Conservation (phyloP, 164 flowering plant genomes). For the Chimonanthus praecox region DNA sequence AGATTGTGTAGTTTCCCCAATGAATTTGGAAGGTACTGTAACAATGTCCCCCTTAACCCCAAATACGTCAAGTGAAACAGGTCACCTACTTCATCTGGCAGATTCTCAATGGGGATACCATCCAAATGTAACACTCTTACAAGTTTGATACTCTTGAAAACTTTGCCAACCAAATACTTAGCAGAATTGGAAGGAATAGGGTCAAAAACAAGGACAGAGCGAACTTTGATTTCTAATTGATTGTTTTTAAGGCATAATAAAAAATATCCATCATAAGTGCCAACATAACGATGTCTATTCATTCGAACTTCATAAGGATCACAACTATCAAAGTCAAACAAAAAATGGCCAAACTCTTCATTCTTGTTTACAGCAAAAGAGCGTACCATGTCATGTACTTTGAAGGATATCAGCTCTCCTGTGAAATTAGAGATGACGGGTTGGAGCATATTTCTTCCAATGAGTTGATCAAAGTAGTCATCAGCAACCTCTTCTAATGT, state of each 20-base stretch:
- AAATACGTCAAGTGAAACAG: slow-evolving; percentile 31
- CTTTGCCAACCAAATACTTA: slow-evolving; percentile 5
- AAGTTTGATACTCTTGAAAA: slow-evolving; percentile 15
- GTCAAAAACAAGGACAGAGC: slow-evolving; percentile 26
- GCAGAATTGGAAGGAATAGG: slow-evolving; percentile 6
- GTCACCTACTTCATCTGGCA: slow-evolving; percentile 20
- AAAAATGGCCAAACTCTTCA: slow-evolving; percentile 18
- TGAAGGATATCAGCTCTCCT: slow-evolving; percentile 5
- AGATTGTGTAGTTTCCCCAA: slow-evolving; percentile 30
- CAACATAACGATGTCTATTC: slow-evolving; percentile 15
- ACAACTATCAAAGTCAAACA: slow-evolving; percentile 4
- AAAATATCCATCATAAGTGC: slow-evolving; percentile 17
- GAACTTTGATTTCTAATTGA: slow-evolving; percentile 10
- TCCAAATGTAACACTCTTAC: slow-evolving; percentile 32
- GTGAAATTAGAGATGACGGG: background rate
- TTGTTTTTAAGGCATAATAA: slow-evolving; percentile 3
- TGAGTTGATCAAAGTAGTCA: slow-evolving; percentile 36
- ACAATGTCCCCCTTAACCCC: slow-evolving; percentile 26
- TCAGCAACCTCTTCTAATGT: slow-evolving; percentile 44
- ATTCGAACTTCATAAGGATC: background rate
- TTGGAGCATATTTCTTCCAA: slow-evolving; percentile 32
- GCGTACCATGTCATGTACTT: slow-evolving; percentile 43
- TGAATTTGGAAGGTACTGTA: slow-evolving; percentile 31
- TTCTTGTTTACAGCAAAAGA: slow-evolving; percentile 29
- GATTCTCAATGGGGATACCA: slow-evolving; percentile 14